A percentile compares a stretch with the other conserved stretches of the same genome.
Conservation (phyloP, 345 rosid species). For the Eucalyptus marginata region DNA sequence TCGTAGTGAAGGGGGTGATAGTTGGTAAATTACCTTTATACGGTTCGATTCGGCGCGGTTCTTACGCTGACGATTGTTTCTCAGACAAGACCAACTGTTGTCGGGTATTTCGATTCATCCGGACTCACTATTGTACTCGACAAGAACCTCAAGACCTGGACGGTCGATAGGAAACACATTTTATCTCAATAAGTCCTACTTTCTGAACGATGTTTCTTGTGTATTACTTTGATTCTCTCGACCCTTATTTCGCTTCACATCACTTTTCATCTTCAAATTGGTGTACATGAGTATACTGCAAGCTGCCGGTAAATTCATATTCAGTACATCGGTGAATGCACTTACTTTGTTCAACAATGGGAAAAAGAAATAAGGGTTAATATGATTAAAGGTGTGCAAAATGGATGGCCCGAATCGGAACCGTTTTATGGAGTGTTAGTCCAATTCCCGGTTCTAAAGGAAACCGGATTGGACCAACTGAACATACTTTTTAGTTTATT, state of each 20-base stretch:
- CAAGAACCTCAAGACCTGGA: background rate
- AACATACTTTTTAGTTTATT: too few relatives aligned
- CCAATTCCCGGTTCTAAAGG: too few relatives aligned
- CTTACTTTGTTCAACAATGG: background rate
- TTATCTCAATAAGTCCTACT: background rate
- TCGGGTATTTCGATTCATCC: background rate
- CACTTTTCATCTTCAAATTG: background rate
- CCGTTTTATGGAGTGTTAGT: too few relatives aligned
- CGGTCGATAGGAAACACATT: background rate
- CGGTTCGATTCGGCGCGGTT: background rate
- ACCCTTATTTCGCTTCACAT: background rate
- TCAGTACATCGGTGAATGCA: background rate
- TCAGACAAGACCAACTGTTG: background rate
- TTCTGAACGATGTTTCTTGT: background rate
- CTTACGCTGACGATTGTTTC: background rate
- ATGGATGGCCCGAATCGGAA: rapidly evolving
- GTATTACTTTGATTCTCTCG: background rate
- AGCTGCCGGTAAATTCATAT: background rate
- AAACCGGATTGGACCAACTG: rapidly evolving
- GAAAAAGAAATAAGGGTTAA: background rate
- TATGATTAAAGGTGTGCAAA: too few relatives aligned
- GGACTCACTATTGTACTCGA: background rate
- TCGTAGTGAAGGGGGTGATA: background rate
- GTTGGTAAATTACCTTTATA: background rate
- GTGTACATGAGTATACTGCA: background rate